Conservation (phyloP, 371 early-diverging fungal genomes). For the Thermomucor indicae-seudaticae region DNA sequence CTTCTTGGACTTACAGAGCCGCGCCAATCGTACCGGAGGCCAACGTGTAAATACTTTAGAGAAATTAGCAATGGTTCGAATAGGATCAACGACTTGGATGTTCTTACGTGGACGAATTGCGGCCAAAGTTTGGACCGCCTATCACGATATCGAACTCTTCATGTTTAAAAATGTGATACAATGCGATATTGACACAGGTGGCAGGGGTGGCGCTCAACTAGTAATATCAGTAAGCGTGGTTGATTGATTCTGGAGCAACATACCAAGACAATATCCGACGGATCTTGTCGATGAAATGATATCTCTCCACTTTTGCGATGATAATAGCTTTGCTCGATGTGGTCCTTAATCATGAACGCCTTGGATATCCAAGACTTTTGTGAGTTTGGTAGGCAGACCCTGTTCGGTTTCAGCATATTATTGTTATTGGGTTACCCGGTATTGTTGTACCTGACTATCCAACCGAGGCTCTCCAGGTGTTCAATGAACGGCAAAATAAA, state of each 20-base stretch:
- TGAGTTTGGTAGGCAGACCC: slow-evolving; percentile 36
- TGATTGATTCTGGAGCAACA: background rate
- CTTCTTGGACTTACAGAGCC: slow-evolving; percentile 24
- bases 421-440: too few relatives aligned
- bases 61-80: background rate
- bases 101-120: slow-evolving; percentile 34
- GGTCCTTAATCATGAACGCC: slow-evolving; percentile 44
- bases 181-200: slow-evolving; percentile 38
- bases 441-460: slow-evolving; percentile 33
- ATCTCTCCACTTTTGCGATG: slow-evolving; percentile 22
- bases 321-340: slow-evolving; percentile 30
- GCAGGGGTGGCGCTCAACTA: slow-evolving; percentile 41
- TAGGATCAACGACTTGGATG: background rate
- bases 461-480: slow-evolving; percentile 31
- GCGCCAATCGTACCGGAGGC: slow-evolving; percentile 46
- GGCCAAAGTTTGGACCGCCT: slow-evolving; percentile 40
- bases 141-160: slow-evolving; percentile 39
- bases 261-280: slow-evolving; percentile 35
- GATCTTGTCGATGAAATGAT: slow-evolving; percentile 13
- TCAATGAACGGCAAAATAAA: slow-evolving; percentile 40
- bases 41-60: slow-evolving; percentile 28
- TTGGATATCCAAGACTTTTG: slow-evolving; percentile 50
- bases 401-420: too few relatives aligned
- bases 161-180: slow-evolving; percentile 33
- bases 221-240: background rate